These are phyloP conservation scores for Coffea humblotiana DNA, from an alignment of 305 asterid species.

Conservation along the genomic window DNA sequence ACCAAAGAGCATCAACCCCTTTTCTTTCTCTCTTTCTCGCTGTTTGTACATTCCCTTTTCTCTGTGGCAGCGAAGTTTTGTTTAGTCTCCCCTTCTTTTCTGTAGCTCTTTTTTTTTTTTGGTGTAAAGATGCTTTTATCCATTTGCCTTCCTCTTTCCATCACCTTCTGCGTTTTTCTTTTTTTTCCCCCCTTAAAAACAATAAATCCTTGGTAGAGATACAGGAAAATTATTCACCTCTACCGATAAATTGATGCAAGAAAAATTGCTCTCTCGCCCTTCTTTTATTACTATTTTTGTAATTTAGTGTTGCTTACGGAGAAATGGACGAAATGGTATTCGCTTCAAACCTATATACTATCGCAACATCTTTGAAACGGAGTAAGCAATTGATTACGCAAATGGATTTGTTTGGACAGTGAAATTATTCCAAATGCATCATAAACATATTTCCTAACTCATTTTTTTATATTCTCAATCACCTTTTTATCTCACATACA, in stretches of 20 bases:
- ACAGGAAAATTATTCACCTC: background rate
- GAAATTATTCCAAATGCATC: no score
- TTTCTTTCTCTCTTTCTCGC: background rate
- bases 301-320: background rate
- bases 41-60: background rate
- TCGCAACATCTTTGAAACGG: no score
- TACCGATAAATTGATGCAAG: background rate
- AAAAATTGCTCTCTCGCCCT: background rate
- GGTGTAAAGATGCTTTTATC: background rate
- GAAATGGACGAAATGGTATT: background rate
- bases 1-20: background rate
- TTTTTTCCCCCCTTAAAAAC: no score
- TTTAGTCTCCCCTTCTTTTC: background rate
- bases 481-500: no score
- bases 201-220: no score
- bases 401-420: no score
- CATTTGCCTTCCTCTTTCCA: background rate
- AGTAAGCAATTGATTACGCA: no score
- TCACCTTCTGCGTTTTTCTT: background rate
- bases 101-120: background rate
- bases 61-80: background rate
- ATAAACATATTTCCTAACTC: no score
- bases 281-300: background rate
- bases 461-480: no score
- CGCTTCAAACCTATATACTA: background rate